These are phyloP conservation scores for Allomyces arbusculus DNA, from an alignment of 192 early-diverging fungal genomes.

Conservation along the genomic window DNA sequence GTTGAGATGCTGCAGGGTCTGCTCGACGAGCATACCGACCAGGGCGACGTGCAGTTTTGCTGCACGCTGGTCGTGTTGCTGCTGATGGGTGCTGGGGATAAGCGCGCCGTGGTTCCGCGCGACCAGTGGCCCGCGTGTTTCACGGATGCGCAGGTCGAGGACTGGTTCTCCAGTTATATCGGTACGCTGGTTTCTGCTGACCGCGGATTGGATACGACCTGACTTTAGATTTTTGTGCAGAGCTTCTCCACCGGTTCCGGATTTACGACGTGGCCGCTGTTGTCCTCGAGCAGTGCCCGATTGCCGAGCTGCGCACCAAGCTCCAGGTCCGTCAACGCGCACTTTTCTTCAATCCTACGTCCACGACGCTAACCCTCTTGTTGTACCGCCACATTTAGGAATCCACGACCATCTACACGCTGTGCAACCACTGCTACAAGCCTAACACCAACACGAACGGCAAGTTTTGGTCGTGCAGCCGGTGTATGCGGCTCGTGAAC, in stretches of 20 bases:
- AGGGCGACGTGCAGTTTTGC: conserved; percentile 15
- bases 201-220: background rate
- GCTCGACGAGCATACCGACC: conserved; percentile 50
- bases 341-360: background rate
- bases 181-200: conserved; percentile 12
- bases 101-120: conserved; percentile 61
- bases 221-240: conserved; percentile 8
- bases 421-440: conserved; percentile 46
- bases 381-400: conserved; percentile 20
- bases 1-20: conserved; percentile 30
- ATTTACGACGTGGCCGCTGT: conserved; percentile 43
- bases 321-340: conserved; percentile 23
- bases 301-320: conserved; percentile 15
- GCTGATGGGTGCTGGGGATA: conserved; percentile 25
- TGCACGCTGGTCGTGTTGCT: conserved; percentile 1
- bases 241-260: conserved; percentile 48
- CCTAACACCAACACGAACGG: conserved; percentile 21
- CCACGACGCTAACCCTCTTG: too few relatives aligned
- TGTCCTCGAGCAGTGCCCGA: conserved; percentile 29
- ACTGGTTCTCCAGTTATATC: conserved; percentile 51
- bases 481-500: conserved; percentile 37
- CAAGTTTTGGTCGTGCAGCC: conserved; percentile 45
- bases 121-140: conserved; percentile 32
- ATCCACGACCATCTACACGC: conserved; percentile 49
- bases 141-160: conserved; percentile 23